These are phyloP conservation scores for Leishmania gerbilli DNA, from an alignment of 208 protist species.

Conservation along the genomic window DNA sequence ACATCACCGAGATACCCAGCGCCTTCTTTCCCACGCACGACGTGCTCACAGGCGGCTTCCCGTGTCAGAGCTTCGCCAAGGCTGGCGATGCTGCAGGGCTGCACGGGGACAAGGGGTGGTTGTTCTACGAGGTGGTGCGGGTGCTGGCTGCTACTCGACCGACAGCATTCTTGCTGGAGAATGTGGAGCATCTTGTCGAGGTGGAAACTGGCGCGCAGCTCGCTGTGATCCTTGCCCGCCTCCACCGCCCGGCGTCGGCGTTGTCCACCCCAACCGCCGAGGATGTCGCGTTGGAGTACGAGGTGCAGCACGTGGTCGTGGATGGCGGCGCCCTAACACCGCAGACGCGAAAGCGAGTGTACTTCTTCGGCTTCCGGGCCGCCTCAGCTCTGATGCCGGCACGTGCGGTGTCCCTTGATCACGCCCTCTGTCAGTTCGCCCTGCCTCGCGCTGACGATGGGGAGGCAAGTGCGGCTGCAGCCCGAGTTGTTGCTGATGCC, in stretches of 20 bases:
- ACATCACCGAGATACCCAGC: conserved; percentile 68
- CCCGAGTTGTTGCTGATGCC: conserved; percentile 18
- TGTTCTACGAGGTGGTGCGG: conserved; percentile 84
- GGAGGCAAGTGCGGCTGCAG: conserved; percentile 1
- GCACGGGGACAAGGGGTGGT: conserved; percentile 48
- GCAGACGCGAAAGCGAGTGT: conserved; percentile 59
- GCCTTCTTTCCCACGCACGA: conserved; percentile 70
- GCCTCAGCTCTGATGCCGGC: conserved; percentile 1
- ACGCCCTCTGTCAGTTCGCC: background rate
- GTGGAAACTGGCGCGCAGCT: conserved; percentile 57
- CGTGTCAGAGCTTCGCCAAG: conserved; percentile 85
- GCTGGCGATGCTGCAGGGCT: conserved; percentile 54
- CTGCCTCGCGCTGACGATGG: conserved; percentile 1
- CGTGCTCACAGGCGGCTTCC: conserved; percentile 81
- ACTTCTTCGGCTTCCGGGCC: conserved; percentile 59
- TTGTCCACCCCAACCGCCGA: background rate
- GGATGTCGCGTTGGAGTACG: conserved; percentile 16
- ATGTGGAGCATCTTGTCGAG: conserved; percentile 70
- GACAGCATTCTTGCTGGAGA: conserved; percentile 79
- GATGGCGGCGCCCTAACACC: conserved; percentile 61
- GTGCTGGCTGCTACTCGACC: conserved; percentile 48
- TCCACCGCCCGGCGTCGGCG: conserved; percentile 25
- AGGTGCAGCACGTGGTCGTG: conserved; percentile 46
- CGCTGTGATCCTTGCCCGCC: conserved; percentile 33
- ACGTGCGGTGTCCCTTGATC: background rate